phyloP scores from a whole-genome alignment of 2,329 filamentous ascomycete genomes.

The Pseudocercospora pini-densiflorae region DNA sequence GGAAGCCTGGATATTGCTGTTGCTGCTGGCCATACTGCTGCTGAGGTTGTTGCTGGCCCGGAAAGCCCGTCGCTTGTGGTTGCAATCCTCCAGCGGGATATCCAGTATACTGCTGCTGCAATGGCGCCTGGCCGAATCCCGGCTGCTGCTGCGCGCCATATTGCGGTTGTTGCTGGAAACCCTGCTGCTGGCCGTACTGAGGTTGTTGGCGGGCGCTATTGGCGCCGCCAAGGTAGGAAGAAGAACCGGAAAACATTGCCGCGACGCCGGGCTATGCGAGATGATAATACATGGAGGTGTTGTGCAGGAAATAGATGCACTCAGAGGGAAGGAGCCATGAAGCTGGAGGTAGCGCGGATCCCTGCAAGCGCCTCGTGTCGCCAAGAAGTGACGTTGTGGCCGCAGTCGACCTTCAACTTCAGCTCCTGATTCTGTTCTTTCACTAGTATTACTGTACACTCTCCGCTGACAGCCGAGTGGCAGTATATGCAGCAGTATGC shows the following conservation, averaged over 20 bases:
- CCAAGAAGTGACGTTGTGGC: not conserved
- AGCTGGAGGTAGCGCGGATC: not conserved
- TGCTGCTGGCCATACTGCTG: constrained; percentile 36
- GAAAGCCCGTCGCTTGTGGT: constrained; percentile 42
- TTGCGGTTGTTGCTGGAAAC: constrained; percentile 51
- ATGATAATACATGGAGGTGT: constrained; percentile 6
- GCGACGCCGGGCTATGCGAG: constrained; percentile 20
- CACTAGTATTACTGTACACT: not conserved
- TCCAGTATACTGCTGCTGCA: constrained; percentile 72
- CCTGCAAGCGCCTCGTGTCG: constrained; percentile 2
- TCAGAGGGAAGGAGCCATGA: not conserved
- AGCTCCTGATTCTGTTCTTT: not conserved
- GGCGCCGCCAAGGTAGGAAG: constrained; percentile 79
- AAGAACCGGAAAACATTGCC: constrained; percentile 87
- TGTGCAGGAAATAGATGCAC: not conserved
- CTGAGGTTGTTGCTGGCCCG: constrained; percentile 36
- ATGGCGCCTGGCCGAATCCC: constrained; percentile 55
- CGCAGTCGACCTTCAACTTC: not conserved
- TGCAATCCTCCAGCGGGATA: constrained; percentile 54
- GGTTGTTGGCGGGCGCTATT: constrained; percentile 73
- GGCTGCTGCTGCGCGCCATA: constrained; percentile 55
- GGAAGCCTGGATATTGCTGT: constrained; percentile 43
- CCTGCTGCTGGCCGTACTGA: constrained; percentile 57
- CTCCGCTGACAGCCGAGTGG: not conserved
- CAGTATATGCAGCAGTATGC: not conserved